Evolutionary conservation across 2,329 filamentous ascomycete species (phyloP).

Genomic region (Onygenales sp.): DNA sequence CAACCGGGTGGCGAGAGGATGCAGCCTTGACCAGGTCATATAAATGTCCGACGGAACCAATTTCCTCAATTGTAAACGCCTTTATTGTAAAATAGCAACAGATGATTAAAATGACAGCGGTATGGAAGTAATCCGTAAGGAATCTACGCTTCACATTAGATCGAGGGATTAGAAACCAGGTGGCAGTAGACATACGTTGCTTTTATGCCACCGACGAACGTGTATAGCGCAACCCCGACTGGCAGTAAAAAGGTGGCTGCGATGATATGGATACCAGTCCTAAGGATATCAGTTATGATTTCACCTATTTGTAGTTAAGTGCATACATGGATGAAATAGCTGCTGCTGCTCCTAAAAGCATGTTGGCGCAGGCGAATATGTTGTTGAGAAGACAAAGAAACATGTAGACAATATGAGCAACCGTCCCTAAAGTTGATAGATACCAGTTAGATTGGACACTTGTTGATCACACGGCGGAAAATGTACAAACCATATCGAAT

Average conservation of each 20-base stretch:
- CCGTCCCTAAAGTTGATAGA: conserved; percentile 16
- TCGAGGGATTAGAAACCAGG: background rate
- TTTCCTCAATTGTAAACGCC: conserved; percentile 36
- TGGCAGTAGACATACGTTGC: conserved; percentile 20
- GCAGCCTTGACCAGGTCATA: conserved; percentile 43
- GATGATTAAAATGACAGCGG: conserved; percentile 45
- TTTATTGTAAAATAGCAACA: conserved; percentile 41
- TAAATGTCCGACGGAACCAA: conserved; percentile 40
- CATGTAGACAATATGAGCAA: conserved; percentile 44
- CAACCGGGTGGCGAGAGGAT: conserved; percentile 35
- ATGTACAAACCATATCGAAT: conserved; percentile 38
- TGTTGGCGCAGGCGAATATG: conserved; percentile 44
- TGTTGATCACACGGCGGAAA: background rate
- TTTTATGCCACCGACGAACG: conserved; percentile 32
- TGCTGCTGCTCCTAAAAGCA: conserved; percentile 40
- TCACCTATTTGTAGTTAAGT: background rate
- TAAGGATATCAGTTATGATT: conserved; percentile 9
- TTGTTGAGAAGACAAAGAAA: conserved; percentile 45
- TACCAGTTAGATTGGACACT: background rate
- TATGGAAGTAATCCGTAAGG: conserved; percentile 47
- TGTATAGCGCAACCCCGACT: conserved; percentile 31
- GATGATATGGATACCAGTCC: conserved; percentile 42
- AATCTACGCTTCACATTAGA: conserved; percentile 18
- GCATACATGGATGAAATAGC: conserved; percentile 31
- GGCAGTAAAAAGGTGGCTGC: conserved; percentile 40